These are phyloP conservation scores for Fusarium bulbicola DNA, from an alignment of 2,329 filamentous ascomycete species.

Conservation along the genomic window DNA sequence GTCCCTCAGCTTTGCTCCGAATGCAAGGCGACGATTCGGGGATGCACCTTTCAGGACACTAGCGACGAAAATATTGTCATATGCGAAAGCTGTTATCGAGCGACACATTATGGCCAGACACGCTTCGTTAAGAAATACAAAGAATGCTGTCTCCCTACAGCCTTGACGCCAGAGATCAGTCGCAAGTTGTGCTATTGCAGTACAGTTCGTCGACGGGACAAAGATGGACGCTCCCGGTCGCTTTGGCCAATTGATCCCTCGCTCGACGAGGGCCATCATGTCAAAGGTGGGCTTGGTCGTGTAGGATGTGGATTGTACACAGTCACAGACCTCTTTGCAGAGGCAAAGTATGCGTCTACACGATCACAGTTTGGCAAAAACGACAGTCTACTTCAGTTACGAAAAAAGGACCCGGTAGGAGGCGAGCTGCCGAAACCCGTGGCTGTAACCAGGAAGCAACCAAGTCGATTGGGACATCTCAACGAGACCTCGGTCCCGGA, in stretches of 20 bases:
- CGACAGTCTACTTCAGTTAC: constrained; percentile 13
- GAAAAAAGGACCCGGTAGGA: not conserved
- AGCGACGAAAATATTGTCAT: constrained; percentile 19
- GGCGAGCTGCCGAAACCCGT: not conserved
- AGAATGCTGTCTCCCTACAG: constrained; percentile 42
- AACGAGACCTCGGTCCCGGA: constrained; percentile 18
- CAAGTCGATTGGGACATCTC: constrained; percentile 8
- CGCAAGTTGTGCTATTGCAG: constrained; percentile 42
- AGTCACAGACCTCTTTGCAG: constrained; percentile 30
- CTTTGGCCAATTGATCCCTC: constrained; percentile 32
- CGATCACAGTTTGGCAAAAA: constrained; percentile 1
- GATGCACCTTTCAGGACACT: constrained; percentile 39
- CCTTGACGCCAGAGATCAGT: constrained; percentile 38
- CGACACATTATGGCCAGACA: constrained; percentile 39
- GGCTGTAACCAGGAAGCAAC: not conserved
- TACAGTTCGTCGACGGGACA: constrained; percentile 28
- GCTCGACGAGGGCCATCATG: constrained; percentile 6
- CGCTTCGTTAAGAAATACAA: constrained; percentile 48
- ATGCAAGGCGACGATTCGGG: constrained; percentile 31
- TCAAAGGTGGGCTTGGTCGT: constrained; percentile 8
- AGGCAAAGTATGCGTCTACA: constrained; percentile 37
- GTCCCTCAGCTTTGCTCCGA: constrained; percentile 25
- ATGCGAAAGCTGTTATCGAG: constrained; percentile 49
- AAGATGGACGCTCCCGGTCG: constrained; percentile 12
- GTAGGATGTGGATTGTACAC: constrained; percentile 12